phyloP scores from a whole-genome alignment of 306 rosid species.

The Prinsepia uniflora region DNA sequence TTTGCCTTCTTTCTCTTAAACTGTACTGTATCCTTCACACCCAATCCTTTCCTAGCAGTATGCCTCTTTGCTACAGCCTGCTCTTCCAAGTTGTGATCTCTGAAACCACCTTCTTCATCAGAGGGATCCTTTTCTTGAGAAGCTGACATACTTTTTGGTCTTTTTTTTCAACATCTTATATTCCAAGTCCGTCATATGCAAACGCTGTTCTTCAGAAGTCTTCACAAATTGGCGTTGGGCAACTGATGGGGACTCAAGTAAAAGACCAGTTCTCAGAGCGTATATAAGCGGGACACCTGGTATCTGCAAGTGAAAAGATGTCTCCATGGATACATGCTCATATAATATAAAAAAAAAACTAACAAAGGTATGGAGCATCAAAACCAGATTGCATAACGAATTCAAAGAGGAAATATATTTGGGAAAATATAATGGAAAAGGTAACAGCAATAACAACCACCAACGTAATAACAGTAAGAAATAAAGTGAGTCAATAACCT shows the following conservation, averaged over 20 bases:
- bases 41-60: constrained; percentile 27
- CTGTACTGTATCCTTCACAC: constrained; percentile 53
- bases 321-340: too few species aligned
- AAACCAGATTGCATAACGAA: neutral
- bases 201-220: constrained; percentile 51
- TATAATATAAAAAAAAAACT: too few species aligned
- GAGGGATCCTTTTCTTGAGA: constrained; percentile 14
- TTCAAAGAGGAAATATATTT: neutral
- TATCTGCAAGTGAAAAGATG: constrained; percentile 37
- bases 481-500: constrained; percentile 33
- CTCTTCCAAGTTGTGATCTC: constrained; percentile 29
- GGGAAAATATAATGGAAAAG: too few species aligned
- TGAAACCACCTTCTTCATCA: constrained; percentile 35
- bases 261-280: constrained; percentile 65
- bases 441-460: too few species aligned
- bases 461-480: neutral
- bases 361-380: too few species aligned
- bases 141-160: constrained; percentile 13
- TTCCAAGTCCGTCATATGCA: constrained; percentile 55
- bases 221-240: constrained; percentile 56
- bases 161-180: constrained; percentile 33
- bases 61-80: constrained; percentile 25
- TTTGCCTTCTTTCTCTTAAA: constrained; percentile 81
- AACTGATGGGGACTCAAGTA: constrained; percentile 61
- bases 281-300: constrained; percentile 77